Evolutionary conservation across 2,329 filamentous ascomycete genomes (phyloP).

Genomic region (Albophoma yamanashiensis): DNA sequence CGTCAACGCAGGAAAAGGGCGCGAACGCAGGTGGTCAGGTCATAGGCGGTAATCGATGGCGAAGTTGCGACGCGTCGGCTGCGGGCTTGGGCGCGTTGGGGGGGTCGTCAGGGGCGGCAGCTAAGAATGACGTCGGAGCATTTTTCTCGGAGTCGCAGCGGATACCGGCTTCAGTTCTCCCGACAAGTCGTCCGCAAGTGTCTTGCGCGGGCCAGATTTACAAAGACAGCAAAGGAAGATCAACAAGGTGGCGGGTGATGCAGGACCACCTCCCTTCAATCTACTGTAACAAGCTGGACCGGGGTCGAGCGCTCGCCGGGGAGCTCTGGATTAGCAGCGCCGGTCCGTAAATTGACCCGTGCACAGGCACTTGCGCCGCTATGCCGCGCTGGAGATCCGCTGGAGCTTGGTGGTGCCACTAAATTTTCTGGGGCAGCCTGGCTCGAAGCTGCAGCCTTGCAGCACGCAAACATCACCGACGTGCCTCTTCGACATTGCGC

Average conservation of each 20-base stretch:
- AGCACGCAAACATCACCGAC: neutral
- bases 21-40: neutral
- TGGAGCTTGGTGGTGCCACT: neutral
- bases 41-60: neutral
- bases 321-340: neutral
- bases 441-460: conserved; percentile 4
- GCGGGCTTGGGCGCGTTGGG: conserved; percentile 1
- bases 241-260: conserved; percentile 1
- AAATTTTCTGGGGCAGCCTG: neutral
- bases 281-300: neutral
- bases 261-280: neutral
- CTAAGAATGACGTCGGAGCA: conserved; percentile 15
- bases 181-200: neutral
- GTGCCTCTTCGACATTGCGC: neutral
- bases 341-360: conserved; percentile 27
- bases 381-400: neutral
- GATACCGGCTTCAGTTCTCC: neutral
- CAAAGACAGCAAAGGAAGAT: conserved; percentile 3
- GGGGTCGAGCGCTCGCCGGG: conserved; percentile 4
- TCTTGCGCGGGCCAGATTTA: neutral
- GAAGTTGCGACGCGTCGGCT: conserved; percentile 1
- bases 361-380: neutral
- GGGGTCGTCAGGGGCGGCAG: conserved; percentile 11
- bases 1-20: conserved; percentile 5
- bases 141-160: conserved; percentile 11